Evolutionary conservation across 2,329 filamentous ascomycete species (phyloP).

Genomic region (Amauroascus verrucosus): DNA sequence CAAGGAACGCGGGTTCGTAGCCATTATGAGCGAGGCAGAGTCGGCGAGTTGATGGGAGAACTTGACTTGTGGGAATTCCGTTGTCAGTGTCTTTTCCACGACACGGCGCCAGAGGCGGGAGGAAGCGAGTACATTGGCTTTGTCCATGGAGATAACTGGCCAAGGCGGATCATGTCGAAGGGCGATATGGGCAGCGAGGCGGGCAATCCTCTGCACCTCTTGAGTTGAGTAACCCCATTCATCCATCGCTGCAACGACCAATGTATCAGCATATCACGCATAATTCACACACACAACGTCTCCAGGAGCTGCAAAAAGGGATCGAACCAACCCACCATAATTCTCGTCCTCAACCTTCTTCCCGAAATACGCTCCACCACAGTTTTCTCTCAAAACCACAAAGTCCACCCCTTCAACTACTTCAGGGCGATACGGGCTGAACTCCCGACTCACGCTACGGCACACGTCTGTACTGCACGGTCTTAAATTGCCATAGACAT

Average conservation of each 20-base stretch:
- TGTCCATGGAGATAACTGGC: conserved; percentile 75
- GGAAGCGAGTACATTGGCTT: conserved; percentile 86
- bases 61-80: conserved; percentile 75
- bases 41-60: conserved; percentile 81
- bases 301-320: background rate
- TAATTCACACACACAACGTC: background rate
- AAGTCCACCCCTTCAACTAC: conserved; percentile 79
- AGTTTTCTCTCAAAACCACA: conserved; percentile 43
- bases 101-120: conserved; percentile 76
- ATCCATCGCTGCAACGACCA: conserved; percentile 46
- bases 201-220: conserved; percentile 73
- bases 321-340: conserved; percentile 22
- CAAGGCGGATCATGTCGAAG: conserved; percentile 59
- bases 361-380: conserved; percentile 36
- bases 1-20: conserved; percentile 72
- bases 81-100: conserved; percentile 65
- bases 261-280: conserved; percentile 35
- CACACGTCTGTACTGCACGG: conserved; percentile 47
- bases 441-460: conserved; percentile 59
- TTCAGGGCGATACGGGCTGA: conserved; percentile 69
- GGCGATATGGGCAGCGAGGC: conserved; percentile 67
- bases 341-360: conserved; percentile 30
- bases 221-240: conserved; percentile 70
- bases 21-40: conserved; percentile 80
- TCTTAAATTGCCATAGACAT: conserved; percentile 80